phyloP scores from a whole-genome alignment of 768 basidiomycete genomes.

The Leccinum longicurvipes region DNA sequence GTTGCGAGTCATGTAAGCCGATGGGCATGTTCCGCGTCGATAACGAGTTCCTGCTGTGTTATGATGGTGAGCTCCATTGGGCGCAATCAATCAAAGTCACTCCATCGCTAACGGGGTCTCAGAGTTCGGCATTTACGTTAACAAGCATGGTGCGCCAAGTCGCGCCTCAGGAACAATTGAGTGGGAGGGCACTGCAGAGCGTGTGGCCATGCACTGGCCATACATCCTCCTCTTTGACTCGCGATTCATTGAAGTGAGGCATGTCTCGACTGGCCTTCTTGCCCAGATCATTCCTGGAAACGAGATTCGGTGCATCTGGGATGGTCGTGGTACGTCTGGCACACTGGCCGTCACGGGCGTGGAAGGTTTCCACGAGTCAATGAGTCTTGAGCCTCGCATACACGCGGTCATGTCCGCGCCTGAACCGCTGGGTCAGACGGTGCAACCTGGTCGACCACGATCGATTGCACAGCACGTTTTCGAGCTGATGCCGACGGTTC shows the following conservation, averaged over 20 bases:
- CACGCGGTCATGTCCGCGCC: constrained; percentile 80
- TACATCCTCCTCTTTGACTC: constrained; percentile 86
- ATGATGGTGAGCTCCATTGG: constrained; percentile 59
- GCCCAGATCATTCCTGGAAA: constrained; percentile 79
- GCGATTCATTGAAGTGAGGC: constrained; percentile 88
- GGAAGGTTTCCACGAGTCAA: constrained; percentile 37
- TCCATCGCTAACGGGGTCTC: constrained; percentile 7
- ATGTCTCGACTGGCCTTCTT: constrained; percentile 75
- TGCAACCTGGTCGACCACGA: constrained; percentile 39
- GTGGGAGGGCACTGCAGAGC: constrained; percentile 92
- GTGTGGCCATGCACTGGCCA: constrained; percentile 85
- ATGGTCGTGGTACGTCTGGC: constrained; percentile 57
- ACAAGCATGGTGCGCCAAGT: constrained; percentile 87
- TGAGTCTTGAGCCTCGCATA: constrained; percentile 75
- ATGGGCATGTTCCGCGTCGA: constrained; percentile 90
- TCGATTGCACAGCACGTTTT: constrained; percentile 71
- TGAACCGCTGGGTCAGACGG: constrained; percentile 36
- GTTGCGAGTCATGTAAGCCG: constrained; percentile 77
- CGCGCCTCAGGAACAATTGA: constrained; percentile 72
- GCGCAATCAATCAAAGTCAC: not conserved
- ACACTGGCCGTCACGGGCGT: constrained; percentile 23
- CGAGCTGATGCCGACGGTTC: constrained; percentile 56
- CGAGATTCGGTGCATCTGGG: constrained; percentile 87
- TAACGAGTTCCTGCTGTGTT: constrained; percentile 86
- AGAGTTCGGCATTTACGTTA: constrained; percentile 93